These are phyloP conservation scores for Tubosaeta sp. DNA, from an alignment of 768 basidiomycete genomes.

Conservation along the genomic window DNA sequence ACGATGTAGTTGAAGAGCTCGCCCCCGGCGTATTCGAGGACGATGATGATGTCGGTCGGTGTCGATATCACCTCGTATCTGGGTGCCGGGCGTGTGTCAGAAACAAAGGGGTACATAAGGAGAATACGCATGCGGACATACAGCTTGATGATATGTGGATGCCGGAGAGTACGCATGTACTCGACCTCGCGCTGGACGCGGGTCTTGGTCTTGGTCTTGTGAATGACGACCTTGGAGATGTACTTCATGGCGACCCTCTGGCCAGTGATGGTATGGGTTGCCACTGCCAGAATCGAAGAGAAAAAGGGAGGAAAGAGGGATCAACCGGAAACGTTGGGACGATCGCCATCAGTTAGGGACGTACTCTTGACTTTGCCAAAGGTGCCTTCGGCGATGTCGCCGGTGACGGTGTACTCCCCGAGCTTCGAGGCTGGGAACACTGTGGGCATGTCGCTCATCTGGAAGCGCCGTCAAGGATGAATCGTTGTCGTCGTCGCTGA, in stretches of 20 bases:
- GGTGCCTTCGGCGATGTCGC: constrained; percentile 92
- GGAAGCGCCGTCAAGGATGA: constrained; percentile 10
- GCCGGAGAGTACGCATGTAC: constrained; percentile 90
- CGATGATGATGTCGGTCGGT: constrained; percentile 94
- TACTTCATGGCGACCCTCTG: constrained; percentile 98
- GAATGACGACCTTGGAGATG: constrained; percentile 91
- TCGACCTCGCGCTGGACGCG: constrained; percentile 94
- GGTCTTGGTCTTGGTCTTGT: constrained; percentile 85
- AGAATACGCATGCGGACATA: constrained; percentile 34
- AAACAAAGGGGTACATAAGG: neutral
- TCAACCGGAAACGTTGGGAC: constrained; percentile 9
- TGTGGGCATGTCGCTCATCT: constrained; percentile 24
- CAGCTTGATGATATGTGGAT: constrained; percentile 99
- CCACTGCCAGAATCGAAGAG: constrained; percentile 53
- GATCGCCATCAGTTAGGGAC: constrained; percentile 33
- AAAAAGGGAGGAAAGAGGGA: constrained; percentile 6
- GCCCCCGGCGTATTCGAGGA: constrained; percentile 93
- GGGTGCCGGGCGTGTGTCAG: constrained; percentile 6
- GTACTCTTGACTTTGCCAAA: constrained; percentile 99
- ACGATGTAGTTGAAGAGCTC: constrained; percentile 99
- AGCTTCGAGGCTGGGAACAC: constrained; percentile 65
- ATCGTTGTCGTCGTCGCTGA: constrained; percentile 10
- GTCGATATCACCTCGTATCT: constrained; percentile 91
- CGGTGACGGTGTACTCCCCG: constrained; percentile 84
- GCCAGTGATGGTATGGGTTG: constrained; percentile 88